phyloP scores from a whole-genome alignment of 805 yeast species.

The Yarrowia sp. region DNA sequence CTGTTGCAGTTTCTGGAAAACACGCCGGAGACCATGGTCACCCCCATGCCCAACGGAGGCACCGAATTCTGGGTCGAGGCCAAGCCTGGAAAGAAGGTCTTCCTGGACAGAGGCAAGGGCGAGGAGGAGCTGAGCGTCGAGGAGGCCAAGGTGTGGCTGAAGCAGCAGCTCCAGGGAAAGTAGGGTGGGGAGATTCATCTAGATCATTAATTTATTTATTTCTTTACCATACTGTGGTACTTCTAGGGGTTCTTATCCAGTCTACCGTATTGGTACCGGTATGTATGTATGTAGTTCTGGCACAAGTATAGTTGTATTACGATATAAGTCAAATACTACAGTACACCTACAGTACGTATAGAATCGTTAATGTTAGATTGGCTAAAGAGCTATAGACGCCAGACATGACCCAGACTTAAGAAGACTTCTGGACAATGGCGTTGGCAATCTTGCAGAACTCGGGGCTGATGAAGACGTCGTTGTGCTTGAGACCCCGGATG shows the following conservation, averaged over 20 bases:
- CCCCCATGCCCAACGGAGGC: slow-evolving; percentile 25
- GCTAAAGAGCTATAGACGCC: background rate
- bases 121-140: slow-evolving; percentile 12
- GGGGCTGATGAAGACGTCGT: slow-evolving; percentile 55
- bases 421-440: slow-evolving; percentile 3
- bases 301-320: no score
- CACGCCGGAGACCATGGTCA: slow-evolving; percentile 17
- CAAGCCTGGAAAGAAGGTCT: slow-evolving; percentile 17
- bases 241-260: no score
- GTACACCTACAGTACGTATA: no score
- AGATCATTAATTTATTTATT: background rate
- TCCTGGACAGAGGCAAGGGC: slow-evolving; percentile 10
- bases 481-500: slow-evolving; percentile 47
- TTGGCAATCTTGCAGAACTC: slow-evolving; percentile 40
- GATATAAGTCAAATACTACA: no score
- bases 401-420: background rate
- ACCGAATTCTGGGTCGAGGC: slow-evolving; percentile 27
- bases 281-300: no score
- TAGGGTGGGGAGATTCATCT: no score
- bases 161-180: background rate
- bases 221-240: no score
- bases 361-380: background rate
- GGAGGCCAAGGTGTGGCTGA: slow-evolving; percentile 21
- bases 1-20: slow-evolving; percentile 12
- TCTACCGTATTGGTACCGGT: no score